A percentile compares a stretch with the other conserved stretches of the same genome.
These are phyloP conservation scores for Eleusine coracana DNA, from an alignment of 176 grass and related monocot species.

Conservation along the genomic window DNA sequence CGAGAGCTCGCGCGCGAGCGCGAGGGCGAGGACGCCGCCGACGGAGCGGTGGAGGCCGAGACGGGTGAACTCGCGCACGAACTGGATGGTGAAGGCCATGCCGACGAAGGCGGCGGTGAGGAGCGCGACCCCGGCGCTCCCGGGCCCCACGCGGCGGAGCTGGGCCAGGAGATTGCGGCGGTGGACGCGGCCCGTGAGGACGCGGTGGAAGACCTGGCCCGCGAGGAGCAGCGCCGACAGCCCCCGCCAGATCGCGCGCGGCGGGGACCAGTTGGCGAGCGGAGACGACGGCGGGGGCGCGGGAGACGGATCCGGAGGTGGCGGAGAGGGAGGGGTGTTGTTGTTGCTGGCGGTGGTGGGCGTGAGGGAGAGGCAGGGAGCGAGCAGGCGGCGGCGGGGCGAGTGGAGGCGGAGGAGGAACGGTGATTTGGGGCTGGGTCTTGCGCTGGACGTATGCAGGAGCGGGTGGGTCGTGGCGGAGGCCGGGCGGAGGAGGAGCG, in stretches of 20 bases:
- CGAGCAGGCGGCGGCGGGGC: conserved; percentile 30
- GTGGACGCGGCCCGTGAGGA: conserved; percentile 74
- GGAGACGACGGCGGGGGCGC: neutral
- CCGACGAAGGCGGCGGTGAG: conserved; percentile 94
- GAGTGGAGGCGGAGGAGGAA: conserved; percentile 45
- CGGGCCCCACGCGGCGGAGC: conserved; percentile 78
- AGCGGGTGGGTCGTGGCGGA: conserved; percentile 1
- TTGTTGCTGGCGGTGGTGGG: conserved; percentile 47
- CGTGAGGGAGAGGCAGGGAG: conserved; percentile 42
- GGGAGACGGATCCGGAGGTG: neutral
- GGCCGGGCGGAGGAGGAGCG: conserved; percentile 46
- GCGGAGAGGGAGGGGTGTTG: conserved; percentile 50
- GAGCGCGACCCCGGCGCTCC: conserved; percentile 82
- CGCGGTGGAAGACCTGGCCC: conserved; percentile 81
- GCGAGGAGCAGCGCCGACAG: conserved; percentile 84
- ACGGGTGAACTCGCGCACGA: conserved; percentile 98
- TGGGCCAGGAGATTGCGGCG: conserved; percentile 88
- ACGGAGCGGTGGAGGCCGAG: conserved; percentile 97
- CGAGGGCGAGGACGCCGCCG: conserved; percentile 91
- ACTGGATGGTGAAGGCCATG: conserved; percentile 99
- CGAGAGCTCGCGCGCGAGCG: conserved; percentile 81
- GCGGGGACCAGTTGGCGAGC: conserved; percentile 66
- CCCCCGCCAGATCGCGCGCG: conserved; percentile 78
- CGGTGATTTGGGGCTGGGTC: neutral
- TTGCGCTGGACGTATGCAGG: conserved; percentile 12